These are phyloP conservation scores for Boletus smithii DNA, from an alignment of 1,284 basidiomycete genomes.

Conservation along the genomic window DNA sequence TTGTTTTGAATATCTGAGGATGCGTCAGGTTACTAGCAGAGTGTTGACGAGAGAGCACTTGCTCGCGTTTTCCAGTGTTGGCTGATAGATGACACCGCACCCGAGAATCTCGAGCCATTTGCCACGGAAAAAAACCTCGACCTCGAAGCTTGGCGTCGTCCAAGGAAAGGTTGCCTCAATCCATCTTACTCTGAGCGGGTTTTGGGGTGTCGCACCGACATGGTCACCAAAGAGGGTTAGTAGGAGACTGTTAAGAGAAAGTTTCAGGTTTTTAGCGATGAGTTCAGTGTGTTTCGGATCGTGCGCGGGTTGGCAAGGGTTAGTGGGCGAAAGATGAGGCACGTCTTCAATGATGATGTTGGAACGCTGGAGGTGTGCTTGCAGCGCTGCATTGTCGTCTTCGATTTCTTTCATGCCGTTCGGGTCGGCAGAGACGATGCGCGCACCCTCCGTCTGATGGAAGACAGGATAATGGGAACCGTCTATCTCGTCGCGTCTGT, in stretches of 20 bases:
- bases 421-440: constrained; percentile 63
- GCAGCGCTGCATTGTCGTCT: constrained; percentile 64
- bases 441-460: constrained; percentile 97
- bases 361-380: constrained; percentile 56
- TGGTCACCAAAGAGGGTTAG: constrained; percentile 76
- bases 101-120: constrained; percentile 98
- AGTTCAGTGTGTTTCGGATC: constrained; percentile 68
- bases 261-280: constrained; percentile 84
- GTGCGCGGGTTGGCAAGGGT: constrained; percentile 80
- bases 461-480: constrained; percentile 96
- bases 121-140: constrained; percentile 94
- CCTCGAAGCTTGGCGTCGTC: constrained; percentile 96
- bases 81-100: constrained; percentile 88
- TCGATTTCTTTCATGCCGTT: constrained; percentile 56
- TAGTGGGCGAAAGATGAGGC: constrained; percentile 68
- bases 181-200: constrained; percentile 89
- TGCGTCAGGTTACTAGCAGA: constrained; percentile 9
- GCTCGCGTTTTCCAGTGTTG: constrained; percentile 86
- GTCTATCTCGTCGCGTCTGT: constrained; percentile 98
- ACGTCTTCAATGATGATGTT: constrained; percentile 87
- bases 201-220: constrained; percentile 44
- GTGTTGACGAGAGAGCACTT: constrained; percentile 31
- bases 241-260: constrained; percentile 87
- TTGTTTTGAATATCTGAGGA: constrained; percentile 71
- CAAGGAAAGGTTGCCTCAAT: constrained; percentile 98